phyloP scores from a whole-genome alignment of 257 asterid species.

The Solanum microdontum region DNA sequence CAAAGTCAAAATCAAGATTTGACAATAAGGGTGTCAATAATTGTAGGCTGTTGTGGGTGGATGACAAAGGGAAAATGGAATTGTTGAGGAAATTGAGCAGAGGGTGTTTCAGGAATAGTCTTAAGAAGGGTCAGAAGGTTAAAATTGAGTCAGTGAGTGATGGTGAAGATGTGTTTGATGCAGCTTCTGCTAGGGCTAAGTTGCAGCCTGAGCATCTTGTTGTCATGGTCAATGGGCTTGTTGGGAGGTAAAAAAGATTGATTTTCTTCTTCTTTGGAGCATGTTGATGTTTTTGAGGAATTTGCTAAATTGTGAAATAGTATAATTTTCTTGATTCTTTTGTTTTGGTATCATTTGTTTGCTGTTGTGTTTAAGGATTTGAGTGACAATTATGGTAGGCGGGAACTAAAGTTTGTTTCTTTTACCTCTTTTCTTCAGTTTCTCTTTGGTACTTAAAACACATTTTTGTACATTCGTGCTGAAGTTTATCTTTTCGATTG shows the following conservation, averaged over 20 bases:
- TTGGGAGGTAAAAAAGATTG: constrained; percentile 47
- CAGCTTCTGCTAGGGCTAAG: constrained; percentile 38
- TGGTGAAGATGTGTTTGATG: constrained; percentile 65
- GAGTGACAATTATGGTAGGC: neutral
- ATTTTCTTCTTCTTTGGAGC: neutral
- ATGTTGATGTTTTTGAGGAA: neutral
- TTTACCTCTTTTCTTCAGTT: neutral
- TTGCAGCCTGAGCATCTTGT: constrained; percentile 70
- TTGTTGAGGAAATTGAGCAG: constrained; percentile 30
- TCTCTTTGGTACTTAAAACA: neutral
- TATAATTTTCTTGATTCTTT: neutral
- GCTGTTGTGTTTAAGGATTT: neutral
- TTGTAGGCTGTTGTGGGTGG: constrained; percentile 25
- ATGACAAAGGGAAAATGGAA: constrained; percentile 42
- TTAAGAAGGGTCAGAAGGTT: constrained; percentile 37
- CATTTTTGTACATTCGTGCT: neutral
- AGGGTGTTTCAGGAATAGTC: constrained; percentile 45
- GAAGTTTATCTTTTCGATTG: neutral
- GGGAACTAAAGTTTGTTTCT: neutral
- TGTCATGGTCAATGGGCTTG: constrained; percentile 74
- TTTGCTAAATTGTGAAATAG: neutral
- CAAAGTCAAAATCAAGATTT: constrained; percentile 15
- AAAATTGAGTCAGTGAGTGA: constrained; percentile 49
- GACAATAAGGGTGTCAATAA: constrained; percentile 8
- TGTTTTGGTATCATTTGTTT: neutral